phyloP scores from a whole-genome alignment of 2,329 filamentous ascomycete species.

The Chrysoporthe austroafricana region DNA sequence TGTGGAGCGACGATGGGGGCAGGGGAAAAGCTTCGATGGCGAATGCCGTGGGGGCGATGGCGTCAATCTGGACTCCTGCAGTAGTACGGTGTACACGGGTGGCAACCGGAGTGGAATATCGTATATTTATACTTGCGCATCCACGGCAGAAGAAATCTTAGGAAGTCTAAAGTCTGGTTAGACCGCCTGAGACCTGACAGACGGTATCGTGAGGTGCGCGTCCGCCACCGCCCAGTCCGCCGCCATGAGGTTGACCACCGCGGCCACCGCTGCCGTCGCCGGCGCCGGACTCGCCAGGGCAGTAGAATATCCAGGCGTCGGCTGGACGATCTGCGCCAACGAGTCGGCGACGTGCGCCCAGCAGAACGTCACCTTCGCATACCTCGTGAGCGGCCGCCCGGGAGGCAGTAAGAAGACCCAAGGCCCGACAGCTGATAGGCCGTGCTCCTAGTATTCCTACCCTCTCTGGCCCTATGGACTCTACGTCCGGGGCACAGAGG shows the following conservation, averaged over 20 bases:
- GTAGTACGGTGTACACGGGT: background rate
- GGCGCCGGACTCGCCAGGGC: constrained; percentile 4
- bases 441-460: constrained; percentile 8
- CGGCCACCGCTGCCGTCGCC: background rate
- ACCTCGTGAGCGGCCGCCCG: constrained; percentile 6
- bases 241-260: background rate
- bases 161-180: too few relatives aligned
- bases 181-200: too few relatives aligned
- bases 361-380: constrained; percentile 13
- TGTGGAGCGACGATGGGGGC: background rate
- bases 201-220: too few relatives aligned
- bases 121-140: background rate
- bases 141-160: too few relatives aligned
- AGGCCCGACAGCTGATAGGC: background rate
- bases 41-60: background rate
- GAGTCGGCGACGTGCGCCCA: constrained; percentile 12
- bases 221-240: too few relatives aligned
- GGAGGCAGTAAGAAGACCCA: background rate
- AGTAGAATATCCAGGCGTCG: background rate
- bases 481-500: constrained; percentile 2
- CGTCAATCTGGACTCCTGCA: background rate
- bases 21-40: background rate
- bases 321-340: constrained; percentile 14
- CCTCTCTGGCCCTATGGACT: constrained; percentile 14
- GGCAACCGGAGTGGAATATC: background rate